Evolutionary conservation across 2,329 filamentous ascomycete species (phyloP).

Genomic region (Arthroderma sp.): DNA sequence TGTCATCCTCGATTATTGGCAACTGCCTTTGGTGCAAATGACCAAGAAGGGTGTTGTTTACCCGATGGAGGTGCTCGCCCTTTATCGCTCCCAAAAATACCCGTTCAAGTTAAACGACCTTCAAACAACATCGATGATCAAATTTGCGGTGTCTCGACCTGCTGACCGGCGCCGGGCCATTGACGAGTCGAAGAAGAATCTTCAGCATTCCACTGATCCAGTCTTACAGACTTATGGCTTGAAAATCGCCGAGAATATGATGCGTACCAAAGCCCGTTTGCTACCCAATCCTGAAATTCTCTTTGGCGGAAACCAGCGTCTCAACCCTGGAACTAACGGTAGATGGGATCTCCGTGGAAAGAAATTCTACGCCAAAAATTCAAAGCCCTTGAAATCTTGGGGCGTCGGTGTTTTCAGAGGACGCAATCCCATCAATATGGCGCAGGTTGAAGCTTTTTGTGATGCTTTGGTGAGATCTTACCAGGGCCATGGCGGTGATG

Average conservation of each 20-base stretch:
- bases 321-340: conserved; percentile 53
- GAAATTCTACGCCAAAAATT: conserved; percentile 58
- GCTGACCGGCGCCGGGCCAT: conserved; percentile 55
- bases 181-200: conserved; percentile 49
- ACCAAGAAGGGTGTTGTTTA: conserved; percentile 41
- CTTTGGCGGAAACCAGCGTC: conserved; percentile 44
- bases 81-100: conserved; percentile 45
- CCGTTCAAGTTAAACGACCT: conserved; percentile 44
- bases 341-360: conserved; percentile 81
- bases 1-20: conserved; percentile 29
- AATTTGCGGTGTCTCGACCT: conserved; percentile 74
- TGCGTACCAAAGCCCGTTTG: conserved; percentile 55
- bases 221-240: conserved; percentile 64
- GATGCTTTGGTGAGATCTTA: conserved; percentile 51
- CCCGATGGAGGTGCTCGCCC: conserved; percentile 43
- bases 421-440: conserved; percentile 33
- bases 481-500: conserved; percentile 45
- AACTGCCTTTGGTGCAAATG: conserved; percentile 46
- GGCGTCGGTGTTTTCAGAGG: conserved; percentile 54
- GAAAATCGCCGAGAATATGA: conserved; percentile 50
- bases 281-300: conserved; percentile 58
- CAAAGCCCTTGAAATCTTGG: conserved; percentile 55
- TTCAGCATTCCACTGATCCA: conserved; percentile 56
- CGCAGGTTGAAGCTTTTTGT: conserved; percentile 40
- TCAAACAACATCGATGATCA: conserved; percentile 80